phyloP scores from a whole-genome alignment of 345 rosid species.

The Angophora floribunda region DNA sequence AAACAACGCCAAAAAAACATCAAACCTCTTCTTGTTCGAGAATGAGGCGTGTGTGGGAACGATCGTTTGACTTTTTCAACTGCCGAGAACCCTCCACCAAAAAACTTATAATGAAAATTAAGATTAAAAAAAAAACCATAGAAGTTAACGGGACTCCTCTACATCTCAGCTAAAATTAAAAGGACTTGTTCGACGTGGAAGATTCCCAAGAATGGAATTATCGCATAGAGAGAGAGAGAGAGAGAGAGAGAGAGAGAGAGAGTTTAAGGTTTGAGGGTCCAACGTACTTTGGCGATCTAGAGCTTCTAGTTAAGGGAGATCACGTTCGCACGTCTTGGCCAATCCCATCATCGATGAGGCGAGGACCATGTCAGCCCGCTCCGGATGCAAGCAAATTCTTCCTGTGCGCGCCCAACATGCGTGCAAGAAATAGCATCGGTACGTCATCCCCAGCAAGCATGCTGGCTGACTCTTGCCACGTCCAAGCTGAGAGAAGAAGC shows the following conservation, averaged over 20 bases:
- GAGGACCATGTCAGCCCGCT: not conserved
- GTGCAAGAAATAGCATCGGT: not conserved
- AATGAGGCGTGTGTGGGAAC: not conserved
- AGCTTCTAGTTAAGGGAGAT: not conserved
- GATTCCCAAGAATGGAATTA: not conserved
- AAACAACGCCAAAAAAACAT: not conserved
- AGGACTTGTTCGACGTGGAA: not conserved
- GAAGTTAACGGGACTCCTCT: not conserved
- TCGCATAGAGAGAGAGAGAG: not conserved
- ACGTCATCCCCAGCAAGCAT: not conserved
- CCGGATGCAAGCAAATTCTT: not conserved
- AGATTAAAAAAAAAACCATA: accelerated
- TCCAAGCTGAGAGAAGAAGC: not conserved
- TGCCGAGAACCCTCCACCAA: not conserved
- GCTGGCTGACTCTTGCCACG: not conserved
- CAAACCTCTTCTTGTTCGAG: not conserved
- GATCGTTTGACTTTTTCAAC: not conserved
- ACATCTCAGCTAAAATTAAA: not conserved
- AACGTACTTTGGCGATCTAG: not conserved
- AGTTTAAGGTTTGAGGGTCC: not conserved
- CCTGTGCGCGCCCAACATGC: not conserved
- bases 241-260: not conserved
- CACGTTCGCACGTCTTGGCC: not conserved
- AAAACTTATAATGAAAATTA: not conserved
- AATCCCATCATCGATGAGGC: not conserved